A percentile compares a stretch with the other conserved stretches of the same genome.
These are phyloP conservation scores for Canavalia gladiata DNA, from an alignment of 306 rosid genomes.

Conservation along the genomic window DNA sequence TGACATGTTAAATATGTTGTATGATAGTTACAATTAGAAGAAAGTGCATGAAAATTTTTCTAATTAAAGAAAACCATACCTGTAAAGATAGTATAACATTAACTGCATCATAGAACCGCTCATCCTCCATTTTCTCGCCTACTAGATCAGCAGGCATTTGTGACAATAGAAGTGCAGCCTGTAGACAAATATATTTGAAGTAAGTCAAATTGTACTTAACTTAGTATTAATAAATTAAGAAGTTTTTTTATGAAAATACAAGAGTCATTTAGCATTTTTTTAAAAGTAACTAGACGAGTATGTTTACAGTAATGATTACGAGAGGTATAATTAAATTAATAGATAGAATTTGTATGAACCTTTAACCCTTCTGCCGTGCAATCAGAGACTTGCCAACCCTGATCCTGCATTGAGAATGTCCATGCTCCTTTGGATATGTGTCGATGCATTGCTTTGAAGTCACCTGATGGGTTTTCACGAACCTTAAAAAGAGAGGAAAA, in stretches of 20 bases:
- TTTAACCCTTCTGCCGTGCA: constrained; percentile 73
- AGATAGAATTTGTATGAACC: constrained; percentile 38
- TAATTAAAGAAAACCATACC: constrained; percentile 36
- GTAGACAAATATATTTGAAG: not conserved
- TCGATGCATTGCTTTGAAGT: constrained; percentile 57
- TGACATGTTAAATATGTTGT: not conserved
- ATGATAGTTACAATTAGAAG: constrained; percentile 1
- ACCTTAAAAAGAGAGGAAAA: constrained; percentile 43
- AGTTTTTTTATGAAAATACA: too few relatives aligned
- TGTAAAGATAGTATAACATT: constrained; percentile 65
- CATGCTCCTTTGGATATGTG: constrained; percentile 69
- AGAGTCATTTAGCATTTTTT: too few relatives aligned
- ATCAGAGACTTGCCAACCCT: constrained; percentile 74
- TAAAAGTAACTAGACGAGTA: too few relatives aligned
- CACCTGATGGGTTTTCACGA: constrained; percentile 60
- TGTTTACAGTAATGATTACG: too few relatives aligned
- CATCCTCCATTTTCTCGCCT: constrained; percentile 55
- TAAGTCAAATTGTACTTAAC: not conserved
- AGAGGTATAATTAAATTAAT: too few relatives aligned
- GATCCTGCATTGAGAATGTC: constrained; percentile 67
- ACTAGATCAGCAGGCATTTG: constrained; percentile 54
- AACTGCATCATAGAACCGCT: constrained; percentile 60
- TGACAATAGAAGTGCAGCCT: constrained; percentile 66
- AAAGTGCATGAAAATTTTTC: not conserved
- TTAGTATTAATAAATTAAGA: not conserved